These are phyloP conservation scores for Amphicarpaea edgeworthii DNA, from an alignment of 306 rosid genomes.

Conservation along the genomic window DNA sequence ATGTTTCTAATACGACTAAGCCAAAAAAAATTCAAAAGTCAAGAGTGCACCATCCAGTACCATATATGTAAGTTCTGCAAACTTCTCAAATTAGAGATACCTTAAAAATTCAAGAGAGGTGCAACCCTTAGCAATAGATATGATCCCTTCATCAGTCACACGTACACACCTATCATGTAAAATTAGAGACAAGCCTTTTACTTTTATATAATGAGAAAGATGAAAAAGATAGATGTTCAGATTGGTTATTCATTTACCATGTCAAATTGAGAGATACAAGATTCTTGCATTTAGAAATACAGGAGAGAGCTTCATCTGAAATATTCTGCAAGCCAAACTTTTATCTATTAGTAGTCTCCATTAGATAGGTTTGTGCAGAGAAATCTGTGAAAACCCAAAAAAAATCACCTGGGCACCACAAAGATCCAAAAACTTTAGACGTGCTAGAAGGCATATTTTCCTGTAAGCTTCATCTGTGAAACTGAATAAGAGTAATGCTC, in stretches of 20 bases:
- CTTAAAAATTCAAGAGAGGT: conserved; percentile 74
- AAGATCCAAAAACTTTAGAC: conserved; percentile 72
- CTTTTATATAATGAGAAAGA: neutral
- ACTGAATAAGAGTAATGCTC: conserved; percentile 53
- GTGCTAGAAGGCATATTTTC: conserved; percentile 59
- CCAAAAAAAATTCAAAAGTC: conserved; percentile 21
- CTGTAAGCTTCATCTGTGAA: conserved; percentile 78
- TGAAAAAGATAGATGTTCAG: conserved; percentile 26
- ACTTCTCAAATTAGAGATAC: conserved; percentile 52
- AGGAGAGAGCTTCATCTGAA: conserved; percentile 73
- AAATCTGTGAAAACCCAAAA: conserved; percentile 15
- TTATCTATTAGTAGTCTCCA: conserved; percentile 35
- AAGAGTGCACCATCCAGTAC: conserved; percentile 28
- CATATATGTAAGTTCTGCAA: conserved; percentile 9
- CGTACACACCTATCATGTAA: conserved; percentile 70
- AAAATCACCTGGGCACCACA: conserved; percentile 95
- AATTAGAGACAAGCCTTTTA: conserved; percentile 36
- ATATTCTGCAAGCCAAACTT: conserved; percentile 63
- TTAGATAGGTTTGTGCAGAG: conserved; percentile 25
- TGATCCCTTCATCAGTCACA: conserved; percentile 78
- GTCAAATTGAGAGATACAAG: conserved; percentile 78
- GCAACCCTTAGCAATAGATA: conserved; percentile 66
- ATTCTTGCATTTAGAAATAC: conserved; percentile 68
- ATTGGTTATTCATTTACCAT: conserved; percentile 63
- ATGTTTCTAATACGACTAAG: neutral